Percentiles rank a stretch among this genome's conserved stretches.
phyloP scores from a whole-genome alignment of 495 filamentous ascomycete genomes.

The Neurospora africana region DNA sequence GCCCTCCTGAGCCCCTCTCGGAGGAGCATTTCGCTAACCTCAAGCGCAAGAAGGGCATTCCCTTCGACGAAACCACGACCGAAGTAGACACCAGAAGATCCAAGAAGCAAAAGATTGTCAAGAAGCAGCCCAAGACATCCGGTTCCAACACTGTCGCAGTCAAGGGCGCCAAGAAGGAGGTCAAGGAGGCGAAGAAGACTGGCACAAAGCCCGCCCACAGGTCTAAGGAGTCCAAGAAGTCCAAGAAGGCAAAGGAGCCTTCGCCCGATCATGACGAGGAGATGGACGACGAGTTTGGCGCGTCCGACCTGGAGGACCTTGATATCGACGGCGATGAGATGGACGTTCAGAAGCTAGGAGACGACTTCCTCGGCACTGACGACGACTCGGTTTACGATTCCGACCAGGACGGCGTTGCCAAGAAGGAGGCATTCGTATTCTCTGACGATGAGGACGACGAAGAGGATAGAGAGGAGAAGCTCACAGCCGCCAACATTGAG shows the following conservation, averaged over 20 bases:
- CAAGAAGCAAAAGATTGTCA: constrained; percentile 59
- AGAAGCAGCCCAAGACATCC: constrained; percentile 33
- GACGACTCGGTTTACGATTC: constrained; percentile 66
- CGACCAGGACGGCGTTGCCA: constrained; percentile 49
- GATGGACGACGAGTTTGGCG: constrained; percentile 34
- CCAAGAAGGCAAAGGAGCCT: constrained; percentile 33
- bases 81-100: constrained; percentile 30
- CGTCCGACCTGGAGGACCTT: constrained; percentile 46
- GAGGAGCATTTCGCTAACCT: constrained; percentile 64
- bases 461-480: constrained; percentile 76
- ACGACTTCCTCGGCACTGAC: constrained; percentile 48
- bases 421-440: constrained; percentile 60
- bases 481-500: constrained; percentile 93
- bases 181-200: constrained; percentile 8
- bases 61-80: constrained; percentile 32
- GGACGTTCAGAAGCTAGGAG: constrained; percentile 30
- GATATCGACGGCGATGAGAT: constrained; percentile 37
- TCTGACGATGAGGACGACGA: constrained; percentile 92
- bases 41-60: constrained; percentile 63
- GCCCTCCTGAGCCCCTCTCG: constrained; percentile 68
- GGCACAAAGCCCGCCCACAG: constrained; percentile 8
- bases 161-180: constrained; percentile 15
- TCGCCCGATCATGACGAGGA: constrained; percentile 41
- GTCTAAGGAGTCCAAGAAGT: constrained; percentile 25
- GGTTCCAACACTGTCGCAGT: constrained; percentile 17